A percentile compares a stretch with the other conserved stretches of the same genome.
Evolutionary conservation across 2,329 filamentous ascomycete genomes (phyloP).

Genomic region (Diaporthe sp.): DNA sequence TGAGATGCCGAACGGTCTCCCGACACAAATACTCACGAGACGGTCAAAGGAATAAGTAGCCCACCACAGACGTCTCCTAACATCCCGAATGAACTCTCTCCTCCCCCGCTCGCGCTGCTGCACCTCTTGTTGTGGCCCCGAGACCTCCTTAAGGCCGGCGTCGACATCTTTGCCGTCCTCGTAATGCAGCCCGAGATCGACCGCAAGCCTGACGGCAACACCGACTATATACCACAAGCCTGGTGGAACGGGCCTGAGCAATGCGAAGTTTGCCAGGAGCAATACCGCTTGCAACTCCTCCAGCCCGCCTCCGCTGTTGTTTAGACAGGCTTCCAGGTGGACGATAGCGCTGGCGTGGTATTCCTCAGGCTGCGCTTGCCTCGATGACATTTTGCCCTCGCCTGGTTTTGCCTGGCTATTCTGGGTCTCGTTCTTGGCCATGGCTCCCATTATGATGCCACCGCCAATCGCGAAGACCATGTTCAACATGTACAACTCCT

Average conservation of each 20-base stretch:
- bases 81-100: conserved; percentile 86
- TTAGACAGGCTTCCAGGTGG: conserved; percentile 88
- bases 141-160: conserved; percentile 66
- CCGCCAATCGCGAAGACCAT: conserved; percentile 98
- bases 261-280: conserved; percentile 88
- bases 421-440: conserved; percentile 37
- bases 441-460: conserved; percentile 83
- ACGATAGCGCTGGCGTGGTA: conserved; percentile 96
- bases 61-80: conserved; percentile 93
- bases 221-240: conserved; percentile 98
- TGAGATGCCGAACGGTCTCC: conserved; percentile 92
- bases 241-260: conserved; percentile 90
- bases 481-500: conserved; percentile 93
- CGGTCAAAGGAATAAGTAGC: conserved; percentile 95
- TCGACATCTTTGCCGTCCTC: conserved; percentile 82
- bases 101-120: conserved; percentile 69
- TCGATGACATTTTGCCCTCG: conserved; percentile 48
- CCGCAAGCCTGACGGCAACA: conserved; percentile 88
- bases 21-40: conserved; percentile 94
- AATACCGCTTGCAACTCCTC: conserved; percentile 96
- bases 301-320: conserved; percentile 86
- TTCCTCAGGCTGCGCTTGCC: conserved; percentile 85
- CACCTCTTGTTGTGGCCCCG: conserved; percentile 52
- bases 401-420: conserved; percentile 39
- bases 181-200: conserved; percentile 92